Percentiles rank a stretch among this genome's conserved stretches.
Evolutionary conservation across 169 alveolate genomes (phyloP).

Genomic region (Plasmodium billcollinsi): DNA sequence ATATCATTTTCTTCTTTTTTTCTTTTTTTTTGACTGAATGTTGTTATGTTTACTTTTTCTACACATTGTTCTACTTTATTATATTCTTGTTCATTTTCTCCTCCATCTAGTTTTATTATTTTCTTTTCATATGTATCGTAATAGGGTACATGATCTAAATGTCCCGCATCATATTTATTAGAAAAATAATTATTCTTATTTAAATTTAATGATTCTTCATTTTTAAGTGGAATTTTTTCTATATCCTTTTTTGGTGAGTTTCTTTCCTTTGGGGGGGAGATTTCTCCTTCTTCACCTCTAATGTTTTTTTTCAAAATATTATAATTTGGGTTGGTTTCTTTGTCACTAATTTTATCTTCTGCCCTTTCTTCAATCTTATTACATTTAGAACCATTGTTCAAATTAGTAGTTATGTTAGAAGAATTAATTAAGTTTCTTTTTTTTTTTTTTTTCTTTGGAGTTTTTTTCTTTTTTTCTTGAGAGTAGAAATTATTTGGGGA

Average conservation of each 20-base stretch:
- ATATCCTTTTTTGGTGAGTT: no score
- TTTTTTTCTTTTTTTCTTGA: neutral
- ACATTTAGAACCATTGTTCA: neutral
- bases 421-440: neutral
- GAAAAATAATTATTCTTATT: no score
- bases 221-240: no score
- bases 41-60: neutral
- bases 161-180: no score
- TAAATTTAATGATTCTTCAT: no score
- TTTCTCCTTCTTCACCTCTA: neutral
- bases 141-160: no score
- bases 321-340: no score
- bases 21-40: neutral
- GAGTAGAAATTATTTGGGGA: neutral
- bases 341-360: neutral
- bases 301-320: neutral
- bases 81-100: neutral
- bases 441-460: neutral
- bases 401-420: neutral
- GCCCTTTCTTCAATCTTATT: neutral
- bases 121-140: neutral
- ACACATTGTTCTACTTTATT: neutral
- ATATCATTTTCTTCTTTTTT: neutral
- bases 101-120: neutral
- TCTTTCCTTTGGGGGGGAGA: no score